Percentiles rank a stretch among this genome's conserved stretches.
phyloP scores from a whole-genome alignment of 352 stramenopile species.

The Phytophthora idaei region DNA sequence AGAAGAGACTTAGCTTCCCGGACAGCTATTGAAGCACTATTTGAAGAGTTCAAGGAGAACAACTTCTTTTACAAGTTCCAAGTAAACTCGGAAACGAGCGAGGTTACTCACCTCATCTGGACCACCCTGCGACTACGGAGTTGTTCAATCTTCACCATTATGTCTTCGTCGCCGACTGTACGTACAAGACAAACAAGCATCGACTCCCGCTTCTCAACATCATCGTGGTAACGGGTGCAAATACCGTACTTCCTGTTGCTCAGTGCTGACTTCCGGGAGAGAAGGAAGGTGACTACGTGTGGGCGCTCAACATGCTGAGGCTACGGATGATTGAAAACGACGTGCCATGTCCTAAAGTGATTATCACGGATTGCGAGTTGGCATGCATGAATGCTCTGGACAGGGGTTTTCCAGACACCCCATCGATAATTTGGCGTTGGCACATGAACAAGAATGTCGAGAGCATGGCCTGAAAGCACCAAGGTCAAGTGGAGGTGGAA shows the following conservation, averaged over 20 bases:
- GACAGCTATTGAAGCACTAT: not conserved
- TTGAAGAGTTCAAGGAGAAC: not conserved
- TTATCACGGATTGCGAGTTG: not conserved
- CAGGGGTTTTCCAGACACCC: not conserved
- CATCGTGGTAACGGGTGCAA: not conserved
- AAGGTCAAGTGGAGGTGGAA: not conserved
- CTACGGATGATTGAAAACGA: not conserved
- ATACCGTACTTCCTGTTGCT: not conserved
- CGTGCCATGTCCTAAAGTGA: not conserved
- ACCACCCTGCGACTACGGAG: no score
- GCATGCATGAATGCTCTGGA: not conserved
- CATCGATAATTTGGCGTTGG: not conserved
- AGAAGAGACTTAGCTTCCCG: not conserved
- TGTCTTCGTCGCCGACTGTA: no score
- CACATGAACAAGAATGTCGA: conserved; percentile 1
- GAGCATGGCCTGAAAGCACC: not conserved
- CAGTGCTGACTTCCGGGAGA: not conserved
- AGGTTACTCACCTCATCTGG: no score
- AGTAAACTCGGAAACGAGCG: no score
- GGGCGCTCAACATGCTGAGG: no score
- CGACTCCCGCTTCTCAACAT: not conserved
- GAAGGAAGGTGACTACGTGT: not conserved
- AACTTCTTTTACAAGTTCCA: no score
- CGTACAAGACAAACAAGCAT: no score
- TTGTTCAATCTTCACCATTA: no score